Conservation (phyloP, 305 asterid species). For the Stenogyne calaminthoides region DNA sequence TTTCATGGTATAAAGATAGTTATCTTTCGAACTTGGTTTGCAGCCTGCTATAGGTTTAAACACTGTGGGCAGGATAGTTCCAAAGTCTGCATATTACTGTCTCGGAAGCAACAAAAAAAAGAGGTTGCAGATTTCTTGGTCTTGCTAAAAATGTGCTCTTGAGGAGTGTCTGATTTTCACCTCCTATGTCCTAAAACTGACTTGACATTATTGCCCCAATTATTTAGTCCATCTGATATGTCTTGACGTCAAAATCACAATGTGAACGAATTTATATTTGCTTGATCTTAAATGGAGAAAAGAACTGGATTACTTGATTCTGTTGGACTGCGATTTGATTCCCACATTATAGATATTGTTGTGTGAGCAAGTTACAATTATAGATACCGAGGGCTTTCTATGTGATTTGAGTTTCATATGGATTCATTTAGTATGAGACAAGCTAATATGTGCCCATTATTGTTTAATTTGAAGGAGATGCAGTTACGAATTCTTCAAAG, state of each 20-base stretch:
- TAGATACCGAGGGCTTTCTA: neutral
- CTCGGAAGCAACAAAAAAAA: neutral
- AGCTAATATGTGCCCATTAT: neutral
- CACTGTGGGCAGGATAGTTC: neutral
- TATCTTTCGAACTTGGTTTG: constrained; percentile 11
- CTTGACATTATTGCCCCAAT: neutral
- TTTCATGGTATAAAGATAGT: neutral
- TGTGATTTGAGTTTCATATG: neutral
- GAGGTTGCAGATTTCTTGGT: neutral
- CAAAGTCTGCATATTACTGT: neutral
- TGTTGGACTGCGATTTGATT: neutral
- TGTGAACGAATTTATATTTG: neutral
- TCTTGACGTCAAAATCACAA: neutral
- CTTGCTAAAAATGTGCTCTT: constrained; percentile 6
- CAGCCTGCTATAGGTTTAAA: neutral
- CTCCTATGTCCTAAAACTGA: neutral
- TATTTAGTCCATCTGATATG: neutral
- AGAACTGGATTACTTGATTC: neutral
- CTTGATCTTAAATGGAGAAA: neutral
- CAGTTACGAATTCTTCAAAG: constrained; percentile 29
- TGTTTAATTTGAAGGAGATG: constrained; percentile 31
- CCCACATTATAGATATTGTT: neutral
- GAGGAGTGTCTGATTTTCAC: neutral
- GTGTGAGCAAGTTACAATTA: neutral
- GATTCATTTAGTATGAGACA: constrained; percentile 18